Conservation (phyloP, 805 yeast species). For the Kuraishia hungarica region DNA sequence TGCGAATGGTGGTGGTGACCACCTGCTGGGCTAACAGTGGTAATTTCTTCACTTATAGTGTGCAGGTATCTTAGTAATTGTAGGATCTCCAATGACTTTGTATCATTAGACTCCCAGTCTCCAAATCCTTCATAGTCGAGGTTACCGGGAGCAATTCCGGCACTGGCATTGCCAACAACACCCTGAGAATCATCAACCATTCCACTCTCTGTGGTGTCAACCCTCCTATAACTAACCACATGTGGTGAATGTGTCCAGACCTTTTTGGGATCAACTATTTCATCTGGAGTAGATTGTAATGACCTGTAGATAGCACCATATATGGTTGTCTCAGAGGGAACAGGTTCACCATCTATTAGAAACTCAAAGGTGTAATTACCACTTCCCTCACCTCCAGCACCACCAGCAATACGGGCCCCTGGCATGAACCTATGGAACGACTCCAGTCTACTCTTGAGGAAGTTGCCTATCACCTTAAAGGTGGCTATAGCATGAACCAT, state of each 20-base stretch:
- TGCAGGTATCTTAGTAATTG: not conserved
- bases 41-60: not conserved
- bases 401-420: not conserved
- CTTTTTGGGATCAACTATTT: slow-evolving; percentile 32
- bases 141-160: not conserved
- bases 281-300: slow-evolving; percentile 28
- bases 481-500: slow-evolving; percentile 57
- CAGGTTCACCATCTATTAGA: slow-evolving; percentile 41
- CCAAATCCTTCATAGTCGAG: not conserved
- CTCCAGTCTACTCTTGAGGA: slow-evolving; percentile 24
- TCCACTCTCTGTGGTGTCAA: slow-evolving; percentile 7
- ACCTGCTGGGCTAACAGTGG: not conserved
- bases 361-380: slow-evolving; percentile 41
- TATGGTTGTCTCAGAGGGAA: slow-evolving; percentile 62
- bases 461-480: slow-evolving; percentile 40
- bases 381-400: not conserved
- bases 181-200: no score
- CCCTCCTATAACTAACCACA: slow-evolving; percentile 36
- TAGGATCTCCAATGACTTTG: not conserved
- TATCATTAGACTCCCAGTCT: not conserved
- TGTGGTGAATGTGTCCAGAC: slow-evolving; percentile 56
- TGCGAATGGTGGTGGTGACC: not conserved
- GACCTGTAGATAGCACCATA: slow-evolving; percentile 65
- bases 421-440: not conserved
- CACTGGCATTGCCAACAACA: no score